Conservation (phyloP, 345 rosid genomes). For the Turritis glabra region DNA sequence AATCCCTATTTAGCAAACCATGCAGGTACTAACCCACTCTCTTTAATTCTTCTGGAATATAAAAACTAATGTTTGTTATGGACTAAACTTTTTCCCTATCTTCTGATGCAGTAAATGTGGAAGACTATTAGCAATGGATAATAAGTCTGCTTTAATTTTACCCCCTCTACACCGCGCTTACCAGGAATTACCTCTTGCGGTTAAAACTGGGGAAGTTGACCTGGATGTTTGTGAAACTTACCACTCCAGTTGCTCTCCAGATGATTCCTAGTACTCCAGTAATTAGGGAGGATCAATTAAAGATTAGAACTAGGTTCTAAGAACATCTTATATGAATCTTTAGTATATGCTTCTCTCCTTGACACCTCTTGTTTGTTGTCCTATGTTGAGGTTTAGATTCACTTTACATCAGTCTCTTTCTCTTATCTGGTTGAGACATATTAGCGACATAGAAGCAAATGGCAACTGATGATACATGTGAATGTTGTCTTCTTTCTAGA, state of each 20-base stretch:
- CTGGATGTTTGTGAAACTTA: slow-evolving; percentile 44
- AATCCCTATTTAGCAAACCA: slow-evolving; percentile 62
- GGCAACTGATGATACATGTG: slow-evolving; percentile 7
- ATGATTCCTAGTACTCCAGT: slow-evolving; percentile 32
- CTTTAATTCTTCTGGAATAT: not conserved
- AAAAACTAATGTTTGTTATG: not conserved
- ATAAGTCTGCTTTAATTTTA: slow-evolving; percentile 53
- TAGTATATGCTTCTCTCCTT: not conserved
- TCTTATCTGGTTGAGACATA: not conserved
- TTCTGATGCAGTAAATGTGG: slow-evolving; percentile 66
- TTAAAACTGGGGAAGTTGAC: slow-evolving; percentile 9
- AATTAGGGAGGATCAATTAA: not conserved
- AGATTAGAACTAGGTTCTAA: slow-evolving; percentile 3
- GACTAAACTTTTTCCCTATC: slow-evolving; percentile 7
- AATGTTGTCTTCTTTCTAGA: slow-evolving; percentile 25
- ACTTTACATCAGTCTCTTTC: not conserved
- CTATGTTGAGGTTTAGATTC: not conserved
- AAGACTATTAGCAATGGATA: slow-evolving; percentile 70
- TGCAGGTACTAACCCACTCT: slow-evolving; percentile 57
- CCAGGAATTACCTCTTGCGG: slow-evolving; percentile 33
- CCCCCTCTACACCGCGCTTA: slow-evolving; percentile 61
- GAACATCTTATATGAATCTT: not conserved
- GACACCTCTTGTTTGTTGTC: not conserved
- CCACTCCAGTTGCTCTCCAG: slow-evolving; percentile 56
- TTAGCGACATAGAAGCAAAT: not conserved